phyloP scores from a whole-genome alignment of 805 yeast species.

The Teunomyces funiuensis region DNA sequence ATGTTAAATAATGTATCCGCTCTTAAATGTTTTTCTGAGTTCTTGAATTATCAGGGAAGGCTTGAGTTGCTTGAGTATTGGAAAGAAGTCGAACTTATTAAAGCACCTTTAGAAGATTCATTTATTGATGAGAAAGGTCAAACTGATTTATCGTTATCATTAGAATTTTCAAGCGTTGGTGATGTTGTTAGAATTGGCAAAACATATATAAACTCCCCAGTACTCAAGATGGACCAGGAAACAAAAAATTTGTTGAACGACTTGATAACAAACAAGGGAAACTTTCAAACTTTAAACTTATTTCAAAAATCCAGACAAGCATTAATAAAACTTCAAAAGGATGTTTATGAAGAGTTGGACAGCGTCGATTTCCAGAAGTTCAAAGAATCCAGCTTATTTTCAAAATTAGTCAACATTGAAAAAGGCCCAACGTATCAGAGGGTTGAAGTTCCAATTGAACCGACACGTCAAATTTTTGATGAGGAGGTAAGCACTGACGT shows the following conservation, averaged over 20 bases:
- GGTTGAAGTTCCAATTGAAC: neutral
- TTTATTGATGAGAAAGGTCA: slow-evolving; percentile 27
- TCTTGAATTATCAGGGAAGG: slow-evolving; percentile 15
- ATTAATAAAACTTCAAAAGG: slow-evolving; percentile 58
- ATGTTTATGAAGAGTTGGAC: slow-evolving; percentile 51
- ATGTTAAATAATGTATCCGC: slow-evolving; percentile 50
- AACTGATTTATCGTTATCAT: slow-evolving; percentile 32
- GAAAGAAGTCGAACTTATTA: slow-evolving; percentile 63
- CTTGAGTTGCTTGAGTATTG: slow-evolving; percentile 56
- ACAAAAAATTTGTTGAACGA: slow-evolving; percentile 8
- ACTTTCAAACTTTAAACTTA: slow-evolving; percentile 11
- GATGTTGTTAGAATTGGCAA: slow-evolving; percentile 54
- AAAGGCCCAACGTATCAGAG: neutral
- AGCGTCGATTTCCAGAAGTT: slow-evolving; percentile 57
- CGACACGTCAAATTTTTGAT: slow-evolving; percentile 7
- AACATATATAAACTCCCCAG: slow-evolving; percentile 10
- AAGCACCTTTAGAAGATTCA: slow-evolving; percentile 67
- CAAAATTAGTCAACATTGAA: slow-evolving; percentile 30
- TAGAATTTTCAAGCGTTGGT: slow-evolving; percentile 47
- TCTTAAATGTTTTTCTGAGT: slow-evolving; percentile 27
- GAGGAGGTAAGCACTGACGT: slow-evolving; percentile 45
- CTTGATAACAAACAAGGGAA: slow-evolving; percentile 4
- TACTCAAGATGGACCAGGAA: slow-evolving; percentile 6
- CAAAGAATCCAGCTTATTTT: slow-evolving; percentile 53
- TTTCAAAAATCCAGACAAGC: slow-evolving; percentile 59